Conservation (phyloP, 345 rosid genomes). For the Populus simonii region DNA sequence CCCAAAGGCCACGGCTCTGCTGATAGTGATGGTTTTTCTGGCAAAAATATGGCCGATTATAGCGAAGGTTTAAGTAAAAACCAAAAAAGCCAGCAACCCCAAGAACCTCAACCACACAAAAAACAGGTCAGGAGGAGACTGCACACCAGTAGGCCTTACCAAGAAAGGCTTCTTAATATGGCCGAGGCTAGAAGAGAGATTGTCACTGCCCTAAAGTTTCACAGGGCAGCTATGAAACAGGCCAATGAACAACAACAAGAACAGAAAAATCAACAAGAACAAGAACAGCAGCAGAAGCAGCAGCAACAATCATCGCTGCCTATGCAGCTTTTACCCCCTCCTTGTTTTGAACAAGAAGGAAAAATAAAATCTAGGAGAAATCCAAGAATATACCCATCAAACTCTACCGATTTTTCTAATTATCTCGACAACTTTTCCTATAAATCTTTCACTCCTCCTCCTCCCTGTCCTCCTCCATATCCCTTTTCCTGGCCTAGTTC, state of each 20-base stretch:
- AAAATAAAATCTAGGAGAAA: conserved; percentile 49
- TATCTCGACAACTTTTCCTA: conserved; percentile 27
- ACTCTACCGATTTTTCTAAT: conserved; percentile 29
- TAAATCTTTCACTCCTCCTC: conserved; percentile 30
- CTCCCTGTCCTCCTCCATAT: conserved; percentile 23
- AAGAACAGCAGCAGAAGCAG: conserved; percentile 4
- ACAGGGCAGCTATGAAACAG: conserved; percentile 91
- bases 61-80: conserved; percentile 29
- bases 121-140: conserved; percentile 95
- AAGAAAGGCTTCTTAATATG: conserved; percentile 95
- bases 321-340: conserved; percentile 23
- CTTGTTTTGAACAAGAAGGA: conserved; percentile 42
- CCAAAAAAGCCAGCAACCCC: conserved; percentile 29
- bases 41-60: conserved; percentile 28
- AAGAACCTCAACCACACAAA: conserved; percentile 63
- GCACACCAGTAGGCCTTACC: conserved; percentile 88
- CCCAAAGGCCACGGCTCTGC: conserved; percentile 30
- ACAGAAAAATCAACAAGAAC: conserved; percentile 10
- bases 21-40: conserved; percentile 30
- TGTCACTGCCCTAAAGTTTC: conserved; percentile 89
- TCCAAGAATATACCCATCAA: conserved; percentile 48
- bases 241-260: conserved; percentile 49
- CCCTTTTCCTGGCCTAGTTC: conserved; percentile 50
- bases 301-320: conserved; percentile 21
- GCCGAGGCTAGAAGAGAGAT: conserved; percentile 98